Evolutionary conservation across 2,329 filamentous ascomycete species (phyloP), one percentile per base, ranked within the genome.

Genomic region (Trichoderma cornu-damae): DNA sequence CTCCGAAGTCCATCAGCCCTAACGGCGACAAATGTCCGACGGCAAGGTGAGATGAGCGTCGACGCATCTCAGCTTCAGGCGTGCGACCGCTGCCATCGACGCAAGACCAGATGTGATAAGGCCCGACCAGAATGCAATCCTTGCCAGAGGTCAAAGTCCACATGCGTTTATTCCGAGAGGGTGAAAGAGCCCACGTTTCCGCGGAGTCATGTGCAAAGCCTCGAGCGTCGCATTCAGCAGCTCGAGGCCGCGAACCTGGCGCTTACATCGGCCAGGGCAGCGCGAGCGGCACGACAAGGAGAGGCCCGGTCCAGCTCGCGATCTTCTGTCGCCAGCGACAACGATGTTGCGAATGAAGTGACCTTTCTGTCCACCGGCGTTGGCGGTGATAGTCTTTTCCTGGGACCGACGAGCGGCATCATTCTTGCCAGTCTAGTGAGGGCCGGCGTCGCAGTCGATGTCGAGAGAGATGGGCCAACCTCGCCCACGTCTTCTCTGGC

Each of bases 61-160:
- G 34, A 52, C 22, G 34, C 34, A 37, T 52, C 37, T n/a, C 49
- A 52, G 49, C 6, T 16, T 30, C 51, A 55, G 32, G 72, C 72
- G 9, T 74, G 72, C 62, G 72, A 74, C 40, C 68, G 71, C 50
- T 75, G 74, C 60, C 73, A 76, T 61, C 67, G 68, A 34, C 65
- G 73, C 42, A 76, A 76, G 59, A 71, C 71, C 30, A 68, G 68
- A 37, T 76, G 74, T 60, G 72, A 76, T 64, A 74, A 73, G 52
- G 59, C 62, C 20, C 68, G 66, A 4, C 73, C 71, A 2, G 63
- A 67, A 34, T 76, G 74, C 55, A 63, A 65, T 3, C 65, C 68
- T 5, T 76, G 74, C 59, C 62, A 62, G n/a, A 67, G 69, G 40
- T 69, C 69, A 43, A 67, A 65, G 6, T 65, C 66, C 4, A 46